Base-by-base conservation (phyloP, 495 filamentous ascomycete species). In the Filosporella fistucella region DNA sequence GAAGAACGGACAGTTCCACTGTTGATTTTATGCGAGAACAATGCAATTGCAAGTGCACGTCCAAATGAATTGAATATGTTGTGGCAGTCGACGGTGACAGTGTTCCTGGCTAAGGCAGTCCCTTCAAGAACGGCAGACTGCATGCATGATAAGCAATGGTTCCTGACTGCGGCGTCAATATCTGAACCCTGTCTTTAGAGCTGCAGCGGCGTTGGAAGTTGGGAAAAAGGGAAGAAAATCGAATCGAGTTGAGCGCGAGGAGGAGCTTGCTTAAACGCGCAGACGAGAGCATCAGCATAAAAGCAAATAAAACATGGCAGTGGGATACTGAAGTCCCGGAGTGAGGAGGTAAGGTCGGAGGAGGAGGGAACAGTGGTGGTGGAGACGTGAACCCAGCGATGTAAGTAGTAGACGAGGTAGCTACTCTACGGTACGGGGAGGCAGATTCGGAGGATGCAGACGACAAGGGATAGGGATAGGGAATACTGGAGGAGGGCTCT, bases 101-200 rank as follows among this genome's bases (percentile, higher is more conserved):
- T 57, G 55, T 58, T 61, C 55, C 58, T 58, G 52, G 55, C 58
- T 56, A 55, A 55, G 49, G 57, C 51, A 54, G 53, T 56, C 44
- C 39, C 44, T n/a, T 60, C 56, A 57, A 53, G 49, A 52, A 54
- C 57, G 57, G 57, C 47, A 60, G 44, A 54, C 46, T 56, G 54
- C 57, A 56, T 60, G 57, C 57, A 60, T 60, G 57, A 57, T 60
- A 60, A 60, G 54, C 53, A 53, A 47, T 51, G 37, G 50, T 56
- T 57, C 57, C 53, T 60, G 57, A 42, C 21, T 47, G 49, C 42
- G 52, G 57, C 54, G 57, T 53, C 51, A 48, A 51, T 47, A 57
- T 54, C 29, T 49, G 52, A 59, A 56, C 52, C 49, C 52, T 53
- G 56, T 45, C 29, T 45, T 9, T 13, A 33, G 37, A 46, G 52